These are phyloP conservation scores for sorghum (Sorghum bicolor) DNA, from an alignment of 176 grass and related monocot genomes.

Conservation along the genomic window Sorghum_bicolor_NCBIv3 NC_012872.2:3689001-3689500, in stretches of 20 bases:
- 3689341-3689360: constrained; percentile 40
- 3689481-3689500: constrained; percentile 52
- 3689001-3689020: too few relatives aligned
- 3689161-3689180: background rate
- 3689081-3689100: too few relatives aligned
- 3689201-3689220: background rate
- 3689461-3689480: constrained; percentile 80
- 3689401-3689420: constrained; percentile 3
- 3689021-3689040: too few relatives aligned
- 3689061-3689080: too few relatives aligned
- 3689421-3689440: constrained; percentile 26
- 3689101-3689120: too few relatives aligned
- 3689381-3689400: constrained; percentile 38
- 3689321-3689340: constrained; percentile 50
- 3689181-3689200: too few relatives aligned
- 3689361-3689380: constrained; percentile 45
- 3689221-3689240: background rate
- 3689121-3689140: too few relatives aligned
- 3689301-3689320: constrained; percentile 50
- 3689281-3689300: constrained; percentile 34
- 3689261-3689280: background rate
- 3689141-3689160: too few relatives aligned
- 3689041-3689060: too few relatives aligned
- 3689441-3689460: constrained; percentile 74
- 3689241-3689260: background rate